A percentile compares a stretch with the other conserved stretches of the same genome.
These are phyloP conservation scores for Endocalyx cinctus DNA, from an alignment of 2,329 filamentous ascomycete genomes.

Conservation along the genomic window DNA sequence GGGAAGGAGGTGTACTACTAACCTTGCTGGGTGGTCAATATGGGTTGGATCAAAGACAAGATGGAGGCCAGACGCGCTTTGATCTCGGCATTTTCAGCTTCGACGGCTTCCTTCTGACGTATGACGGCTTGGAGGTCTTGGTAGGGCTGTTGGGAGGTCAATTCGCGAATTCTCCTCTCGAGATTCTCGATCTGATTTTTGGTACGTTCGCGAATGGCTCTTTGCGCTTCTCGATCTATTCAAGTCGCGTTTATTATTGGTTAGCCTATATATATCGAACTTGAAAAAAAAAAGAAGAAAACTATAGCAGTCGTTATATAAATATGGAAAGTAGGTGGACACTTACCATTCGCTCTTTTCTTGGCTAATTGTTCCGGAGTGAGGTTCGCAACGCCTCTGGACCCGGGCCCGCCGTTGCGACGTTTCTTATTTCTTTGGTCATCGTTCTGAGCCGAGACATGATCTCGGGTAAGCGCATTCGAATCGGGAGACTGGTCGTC, in stretches of 20 bases:
- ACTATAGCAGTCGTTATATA: no score
- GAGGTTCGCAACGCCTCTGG: constrained; percentile 55
- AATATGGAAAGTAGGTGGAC: constrained; percentile 2
- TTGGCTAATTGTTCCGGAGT: constrained; percentile 72
- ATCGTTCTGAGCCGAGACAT: constrained; percentile 11
- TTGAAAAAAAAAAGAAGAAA: no score
- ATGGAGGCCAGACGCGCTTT: constrained; percentile 63
- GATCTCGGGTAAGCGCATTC: constrained; percentile 3
- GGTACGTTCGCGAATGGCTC: constrained; percentile 78
- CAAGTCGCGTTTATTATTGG: background rate
- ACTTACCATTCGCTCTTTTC: constrained; percentile 53
- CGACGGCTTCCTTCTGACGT: constrained; percentile 69
- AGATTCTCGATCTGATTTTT: constrained; percentile 73
- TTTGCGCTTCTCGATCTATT: constrained; percentile 79
- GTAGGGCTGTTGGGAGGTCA: constrained; percentile 76
- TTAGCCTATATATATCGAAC: no score
- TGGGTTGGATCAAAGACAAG: constrained; percentile 58
- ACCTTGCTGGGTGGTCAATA: constrained; percentile 35
- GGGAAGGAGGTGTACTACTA: no score
- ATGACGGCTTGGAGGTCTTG: constrained; percentile 75
- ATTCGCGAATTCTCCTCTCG: constrained; percentile 67
- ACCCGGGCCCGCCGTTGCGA: constrained; percentile 38
- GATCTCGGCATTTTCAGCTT: constrained; percentile 77
- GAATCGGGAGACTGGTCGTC: constrained; percentile 20
- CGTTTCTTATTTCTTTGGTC: constrained; percentile 39